These are phyloP conservation scores for Monosporascus cannonballus DNA, from an alignment of 2,329 filamentous ascomycete species.

Conservation along the genomic window DNA sequence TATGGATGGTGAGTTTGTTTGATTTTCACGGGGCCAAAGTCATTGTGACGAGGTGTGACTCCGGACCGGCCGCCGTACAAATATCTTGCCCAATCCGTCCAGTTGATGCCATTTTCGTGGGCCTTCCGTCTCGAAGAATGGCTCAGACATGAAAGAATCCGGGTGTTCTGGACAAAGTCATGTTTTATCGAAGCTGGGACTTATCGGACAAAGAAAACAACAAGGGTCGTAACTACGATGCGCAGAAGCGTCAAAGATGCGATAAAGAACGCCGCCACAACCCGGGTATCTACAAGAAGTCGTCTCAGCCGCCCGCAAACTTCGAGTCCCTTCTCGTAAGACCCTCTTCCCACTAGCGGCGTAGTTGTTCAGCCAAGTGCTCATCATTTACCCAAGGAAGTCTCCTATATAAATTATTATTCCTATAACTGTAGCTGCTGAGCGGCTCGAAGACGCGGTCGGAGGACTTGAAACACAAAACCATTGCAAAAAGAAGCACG, in stretches of 20 bases:
- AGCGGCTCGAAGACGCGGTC: constrained; percentile 21
- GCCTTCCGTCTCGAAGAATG: constrained; percentile 6
- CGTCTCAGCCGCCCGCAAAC: constrained; percentile 12
- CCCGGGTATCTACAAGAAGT: constrained; percentile 24
- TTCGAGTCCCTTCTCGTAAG: constrained; percentile 10
- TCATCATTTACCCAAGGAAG: constrained; percentile 17
- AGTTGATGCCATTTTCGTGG: constrained; percentile 4
- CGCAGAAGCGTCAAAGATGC: constrained; percentile 12
- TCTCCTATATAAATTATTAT: constrained; percentile 12
- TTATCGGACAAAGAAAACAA: constrained; percentile 13
- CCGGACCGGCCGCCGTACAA: constrained; percentile 2
- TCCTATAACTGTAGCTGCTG: constrained; percentile 21
- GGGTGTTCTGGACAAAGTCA: constrained; percentile 16
- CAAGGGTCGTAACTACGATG: constrained; percentile 11
- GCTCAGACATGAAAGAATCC: constrained; percentile 15
- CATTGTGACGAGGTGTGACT: constrained; percentile 9
- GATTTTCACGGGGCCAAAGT: constrained; percentile 1
- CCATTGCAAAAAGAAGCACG: constrained; percentile 4
- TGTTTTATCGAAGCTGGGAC: constrained; percentile 12
- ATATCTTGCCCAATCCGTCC: constrained; percentile 3
- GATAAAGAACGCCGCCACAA: constrained; percentile 20
- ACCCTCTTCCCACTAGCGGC: constrained; percentile 17
- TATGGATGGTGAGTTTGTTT: constrained; percentile 9
- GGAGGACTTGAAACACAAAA: constrained; percentile 14
- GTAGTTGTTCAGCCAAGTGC: constrained; percentile 21